phyloP scores from a whole-genome alignment of 2,329 filamentous ascomycete species.

The Hypoxylon sp. region DNA sequence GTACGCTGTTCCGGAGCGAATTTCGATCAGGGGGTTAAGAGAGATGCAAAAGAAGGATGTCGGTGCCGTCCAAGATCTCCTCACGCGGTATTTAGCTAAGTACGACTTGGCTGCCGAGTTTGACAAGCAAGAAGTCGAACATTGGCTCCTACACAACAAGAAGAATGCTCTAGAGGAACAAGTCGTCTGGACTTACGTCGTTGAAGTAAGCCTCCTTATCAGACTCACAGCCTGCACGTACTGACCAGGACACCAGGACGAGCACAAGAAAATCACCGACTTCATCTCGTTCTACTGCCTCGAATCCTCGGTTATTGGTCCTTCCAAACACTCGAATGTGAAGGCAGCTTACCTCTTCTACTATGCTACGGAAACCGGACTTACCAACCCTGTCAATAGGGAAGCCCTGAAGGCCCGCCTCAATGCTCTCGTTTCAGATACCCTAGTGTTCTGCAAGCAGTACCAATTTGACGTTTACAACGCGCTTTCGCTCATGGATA shows the following conservation, averaged over 20 bases:
- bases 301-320: constrained; percentile 90
- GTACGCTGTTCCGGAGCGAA: constrained; percentile 83
- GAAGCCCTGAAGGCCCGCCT: constrained; percentile 80
- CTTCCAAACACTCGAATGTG: constrained; percentile 81
- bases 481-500: constrained; percentile 92
- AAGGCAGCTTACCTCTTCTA: constrained; percentile 97
- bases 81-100: constrained; percentile 81
- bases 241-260: constrained; percentile 56
- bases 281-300: constrained; percentile 98
- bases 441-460: constrained; percentile 87
- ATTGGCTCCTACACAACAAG: constrained; percentile 86
- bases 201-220: constrained; percentile 70
- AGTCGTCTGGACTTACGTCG: constrained; percentile 94
- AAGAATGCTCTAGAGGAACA: constrained; percentile 73
- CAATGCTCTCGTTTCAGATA: constrained; percentile 84
- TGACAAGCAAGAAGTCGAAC: constrained; percentile 81
- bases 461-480: constrained; percentile 96
- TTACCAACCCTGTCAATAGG: constrained; percentile 68
- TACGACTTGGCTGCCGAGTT: constrained; percentile 90
- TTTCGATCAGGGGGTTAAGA: constrained; percentile 80
- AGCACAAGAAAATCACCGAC: constrained; percentile 87
- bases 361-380: constrained; percentile 87
- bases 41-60: constrained; percentile 85
- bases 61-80: constrained; percentile 78
- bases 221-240: neutral